These are phyloP conservation scores for Eucalyptus shirleyi DNA, from an alignment of 345 rosid genomes.

Conservation along the genomic window DNA sequence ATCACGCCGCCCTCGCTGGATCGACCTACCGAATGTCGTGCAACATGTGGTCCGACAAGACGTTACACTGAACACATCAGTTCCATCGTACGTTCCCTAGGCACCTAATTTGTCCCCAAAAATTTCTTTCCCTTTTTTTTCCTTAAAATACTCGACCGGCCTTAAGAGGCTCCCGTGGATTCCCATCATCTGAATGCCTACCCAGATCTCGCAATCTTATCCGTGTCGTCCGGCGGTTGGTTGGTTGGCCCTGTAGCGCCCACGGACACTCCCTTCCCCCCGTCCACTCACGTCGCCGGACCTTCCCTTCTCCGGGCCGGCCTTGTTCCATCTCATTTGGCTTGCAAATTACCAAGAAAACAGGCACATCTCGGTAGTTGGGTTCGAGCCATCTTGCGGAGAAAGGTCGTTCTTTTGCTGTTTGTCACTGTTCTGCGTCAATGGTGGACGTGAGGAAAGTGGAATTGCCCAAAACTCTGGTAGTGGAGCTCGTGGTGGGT, in stretches of 20 bases:
- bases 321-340: slow-evolving; percentile 1
- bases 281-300: neutral
- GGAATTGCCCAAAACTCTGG: slow-evolving; percentile 35
- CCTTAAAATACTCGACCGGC: neutral
- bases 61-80: neutral
- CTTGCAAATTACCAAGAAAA: neutral
- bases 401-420: neutral
- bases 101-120: neutral
- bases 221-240: neutral
- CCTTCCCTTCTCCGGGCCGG: neutral
- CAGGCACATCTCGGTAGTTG: neutral
- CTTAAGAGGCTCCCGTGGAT: neutral
- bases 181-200: neutral
- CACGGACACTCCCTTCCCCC: neutral
- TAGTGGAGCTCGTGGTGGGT: neutral
- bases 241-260: neutral
- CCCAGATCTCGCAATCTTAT: neutral
- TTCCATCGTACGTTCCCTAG: neutral
- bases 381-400: neutral
- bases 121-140: neutral
- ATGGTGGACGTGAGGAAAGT: neutral
- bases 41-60: neutral
- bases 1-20: neutral
- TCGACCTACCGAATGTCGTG: neutral
- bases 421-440: slow-evolving; percentile 21